phyloP scores from a whole-genome alignment of 768 basidiomycete species.

The Lactarius tabidus region DNA sequence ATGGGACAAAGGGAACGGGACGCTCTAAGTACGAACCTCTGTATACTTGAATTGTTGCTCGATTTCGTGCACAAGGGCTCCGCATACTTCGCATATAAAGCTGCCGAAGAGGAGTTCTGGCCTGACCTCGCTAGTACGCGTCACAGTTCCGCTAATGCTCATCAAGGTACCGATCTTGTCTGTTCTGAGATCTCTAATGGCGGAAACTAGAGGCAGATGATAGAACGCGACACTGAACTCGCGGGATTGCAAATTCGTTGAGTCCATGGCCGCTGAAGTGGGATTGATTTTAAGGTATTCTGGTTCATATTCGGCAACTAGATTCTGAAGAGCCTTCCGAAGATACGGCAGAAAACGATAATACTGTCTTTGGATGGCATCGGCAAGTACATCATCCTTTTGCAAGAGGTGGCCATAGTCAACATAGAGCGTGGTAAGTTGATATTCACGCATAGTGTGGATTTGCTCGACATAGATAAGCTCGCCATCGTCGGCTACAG shows the following conservation, averaged over 20 bases:
- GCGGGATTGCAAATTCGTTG: conserved; percentile 83
- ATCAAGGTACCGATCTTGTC: conserved; percentile 92
- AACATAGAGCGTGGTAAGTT: conserved; percentile 93
- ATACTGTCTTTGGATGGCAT: conserved; percentile 91
- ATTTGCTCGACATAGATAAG: conserved; percentile 90
- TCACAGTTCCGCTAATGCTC: conserved; percentile 96
- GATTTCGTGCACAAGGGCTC: conserved; percentile 81
- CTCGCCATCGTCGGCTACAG: conserved; percentile 54
- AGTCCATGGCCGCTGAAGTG: conserved; percentile 80
- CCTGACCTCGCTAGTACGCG: conserved; percentile 93
- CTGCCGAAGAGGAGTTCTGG: conserved; percentile 93
- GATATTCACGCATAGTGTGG: conserved; percentile 90
- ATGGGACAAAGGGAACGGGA: conserved; percentile 13
- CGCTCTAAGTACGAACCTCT: conserved; percentile 56
- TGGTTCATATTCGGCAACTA: conserved; percentile 86
- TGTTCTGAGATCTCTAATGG: conserved; percentile 89
- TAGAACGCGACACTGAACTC: conserved; percentile 97
- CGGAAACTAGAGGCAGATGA: conserved; percentile 87
- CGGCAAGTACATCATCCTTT: conserved; percentile 88
- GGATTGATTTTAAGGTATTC: conserved; percentile 95
- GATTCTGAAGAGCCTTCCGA: conserved; percentile 82
- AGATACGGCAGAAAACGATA: conserved; percentile 96
- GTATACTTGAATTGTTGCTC: conserved; percentile 99
- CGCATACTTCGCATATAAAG: conserved; percentile 88
- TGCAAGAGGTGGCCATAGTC: conserved; percentile 90